These are phyloP conservation scores for Fusarium torulosum DNA, from an alignment of 2,329 filamentous ascomycete genomes.

Conservation along the genomic window DNA sequence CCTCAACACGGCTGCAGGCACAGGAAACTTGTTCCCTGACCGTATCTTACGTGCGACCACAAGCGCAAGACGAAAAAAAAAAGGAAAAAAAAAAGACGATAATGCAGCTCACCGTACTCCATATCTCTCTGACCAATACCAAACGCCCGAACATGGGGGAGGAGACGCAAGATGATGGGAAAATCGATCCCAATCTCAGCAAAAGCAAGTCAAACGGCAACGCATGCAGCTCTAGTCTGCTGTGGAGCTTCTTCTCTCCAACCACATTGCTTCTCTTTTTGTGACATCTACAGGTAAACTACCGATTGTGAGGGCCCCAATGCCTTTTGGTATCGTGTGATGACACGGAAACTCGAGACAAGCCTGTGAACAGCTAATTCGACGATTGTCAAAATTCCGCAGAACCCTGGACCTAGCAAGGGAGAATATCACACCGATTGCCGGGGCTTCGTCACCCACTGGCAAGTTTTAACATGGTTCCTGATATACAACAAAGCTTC, in stretches of 20 bases:
- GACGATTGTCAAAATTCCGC: constrained; percentile 2
- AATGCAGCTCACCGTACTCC: constrained; percentile 28
- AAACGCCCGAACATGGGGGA: constrained; percentile 11
- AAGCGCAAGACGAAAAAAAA: neutral
- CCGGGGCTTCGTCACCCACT: constrained; percentile 4
- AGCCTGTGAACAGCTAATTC: constrained; percentile 13
- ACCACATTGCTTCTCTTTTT: constrained; percentile 8
- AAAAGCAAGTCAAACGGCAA: constrained; percentile 40
- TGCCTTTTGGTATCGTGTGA: constrained; percentile 1
- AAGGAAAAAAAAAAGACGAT: constrained; percentile 6
- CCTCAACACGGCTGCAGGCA: constrained; percentile 16
- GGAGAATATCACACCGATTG: constrained; percentile 17
- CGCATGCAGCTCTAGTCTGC: constrained; percentile 13
- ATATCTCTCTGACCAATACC: neutral
- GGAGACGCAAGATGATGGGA: constrained; percentile 31
- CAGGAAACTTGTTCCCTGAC: constrained; percentile 22
- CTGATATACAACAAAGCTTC: constrained; percentile 11
- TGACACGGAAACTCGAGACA: constrained; percentile 11
- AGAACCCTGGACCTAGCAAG: constrained; percentile 20
- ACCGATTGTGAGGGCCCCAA: neutral
- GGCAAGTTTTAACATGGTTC: constrained; percentile 16
- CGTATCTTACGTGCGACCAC: constrained; percentile 31
- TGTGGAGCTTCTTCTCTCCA: constrained; percentile 20
- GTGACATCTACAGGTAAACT: neutral
- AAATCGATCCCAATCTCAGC: constrained; percentile 38